These are phyloP conservation scores for Trifolium subterraneum DNA, from an alignment of 306 rosid species.

Conservation along the genomic window DNA sequence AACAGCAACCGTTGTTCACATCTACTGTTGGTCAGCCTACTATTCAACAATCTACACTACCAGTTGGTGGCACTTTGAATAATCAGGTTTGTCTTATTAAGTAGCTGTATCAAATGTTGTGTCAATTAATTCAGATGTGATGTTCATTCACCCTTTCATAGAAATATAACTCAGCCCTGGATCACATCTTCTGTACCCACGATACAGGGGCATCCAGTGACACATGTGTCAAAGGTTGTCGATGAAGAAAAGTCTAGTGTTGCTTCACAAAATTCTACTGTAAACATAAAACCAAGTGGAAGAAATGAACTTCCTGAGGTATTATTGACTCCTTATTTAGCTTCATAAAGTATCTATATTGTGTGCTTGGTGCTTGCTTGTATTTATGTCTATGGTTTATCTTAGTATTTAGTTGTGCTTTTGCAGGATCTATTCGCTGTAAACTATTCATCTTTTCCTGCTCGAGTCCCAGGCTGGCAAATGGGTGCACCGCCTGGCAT, in stretches of 20 bases:
- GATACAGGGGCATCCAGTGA: constrained; percentile 54
- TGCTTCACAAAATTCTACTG: constrained; percentile 53
- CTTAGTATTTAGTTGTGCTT: constrained; percentile 39
- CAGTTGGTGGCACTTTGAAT: constrained; percentile 57
- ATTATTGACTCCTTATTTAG: constrained; percentile 31
- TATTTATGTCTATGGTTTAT: constrained; percentile 32
- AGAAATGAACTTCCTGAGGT: constrained; percentile 88
- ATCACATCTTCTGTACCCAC: constrained; percentile 44
- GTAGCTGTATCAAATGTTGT: constrained; percentile 37
- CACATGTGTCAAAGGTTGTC: constrained; percentile 48
- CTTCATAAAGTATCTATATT: constrained; percentile 31
- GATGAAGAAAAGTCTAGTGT: constrained; percentile 45
- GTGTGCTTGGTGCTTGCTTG: constrained; percentile 7
- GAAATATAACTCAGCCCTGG: constrained; percentile 61
- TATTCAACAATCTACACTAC: constrained; percentile 56
- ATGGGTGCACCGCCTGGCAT: constrained; percentile 64
- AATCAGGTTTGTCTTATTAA: constrained; percentile 61
- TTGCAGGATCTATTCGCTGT: constrained; percentile 78
- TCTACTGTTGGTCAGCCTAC: constrained; percentile 52
- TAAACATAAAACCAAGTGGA: constrained; percentile 60
- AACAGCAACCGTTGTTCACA: constrained; percentile 48
- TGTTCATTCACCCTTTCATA: constrained; percentile 40
- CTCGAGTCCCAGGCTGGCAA: constrained; percentile 79
- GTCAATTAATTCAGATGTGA: constrained; percentile 26
- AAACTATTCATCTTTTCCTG: constrained; percentile 58